Base-by-base conservation (phyloP, 352 stramenopile genomes). In the Globisporangium polare region DNA sequence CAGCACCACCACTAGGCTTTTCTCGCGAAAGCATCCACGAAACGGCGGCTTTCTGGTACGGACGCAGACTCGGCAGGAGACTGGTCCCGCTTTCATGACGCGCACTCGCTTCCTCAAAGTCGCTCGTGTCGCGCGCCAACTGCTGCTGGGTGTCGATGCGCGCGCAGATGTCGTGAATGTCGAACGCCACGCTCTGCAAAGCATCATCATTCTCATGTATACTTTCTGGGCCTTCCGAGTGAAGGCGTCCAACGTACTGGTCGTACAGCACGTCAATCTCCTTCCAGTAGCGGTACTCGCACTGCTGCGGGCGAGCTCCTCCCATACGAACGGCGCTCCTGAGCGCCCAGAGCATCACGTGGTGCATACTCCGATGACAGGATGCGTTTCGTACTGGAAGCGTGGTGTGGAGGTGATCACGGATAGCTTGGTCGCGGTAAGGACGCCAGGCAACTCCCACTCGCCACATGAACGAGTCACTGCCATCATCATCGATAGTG, bases 1-100 rank as follows among this genome's bases (percentile, higher is more conserved):
- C 10, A 18, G 3, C 6, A 20, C 10, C 26, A 15, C 6, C 27
- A 17, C 24, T 12, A 31, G 68, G 65, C 8, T 84, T 68, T 71
- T 99, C 97, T 68, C 98, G 91, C 20, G 63, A 60, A 1, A 87
- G 57, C 85, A 92, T 94, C 97, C 97, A 99, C 9, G 86, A 96
- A 17, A 98, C 80, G 0, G 96, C 97, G 63, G 99, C 97, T 43
- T 96, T 79, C 71, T 99, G 97, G 76, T 99, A 99, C 26, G 89
- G 86, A 2, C 99, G 73, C n/a, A 99, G 74, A 6, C 72, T 95
- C 22, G 92, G 90, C 4, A 94, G 18, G 63, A 35, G 97, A 65
- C 50, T 68, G 46, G 55, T 53, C 33, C 27, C 33, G 41, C 37
- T 42, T 22, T 26, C 49, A 31, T 33, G 39, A 24, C 37, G 41